Evolutionary conservation across 345 rosid genomes (phyloP), one percentile per base, ranked within the genome.

Genomic region (Citrus australasica): DNA sequence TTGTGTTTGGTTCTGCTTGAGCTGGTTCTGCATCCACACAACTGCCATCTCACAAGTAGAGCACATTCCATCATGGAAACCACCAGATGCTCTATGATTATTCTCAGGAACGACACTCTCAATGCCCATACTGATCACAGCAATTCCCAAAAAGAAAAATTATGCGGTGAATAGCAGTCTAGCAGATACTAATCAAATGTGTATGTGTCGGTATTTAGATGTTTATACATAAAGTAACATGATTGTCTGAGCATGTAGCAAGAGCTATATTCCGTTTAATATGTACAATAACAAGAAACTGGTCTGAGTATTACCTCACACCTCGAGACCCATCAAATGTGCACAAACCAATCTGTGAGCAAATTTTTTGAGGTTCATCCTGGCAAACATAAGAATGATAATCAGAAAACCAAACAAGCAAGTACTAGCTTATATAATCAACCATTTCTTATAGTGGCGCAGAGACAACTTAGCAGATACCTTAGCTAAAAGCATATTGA

Each of bases 271-370:
- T 58, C 13, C 9, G 11, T 16, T 33, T 14, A 73, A 71, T 11
- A 83, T 13, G 35, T 51, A 42, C n/a, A 61, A 73, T 6, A 65
- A 51, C 6, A 30, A 76, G 37, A 38, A 67, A 58, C 17, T 48
- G 21, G 33, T 62, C 13, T 9, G 42, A 56, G 38, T 60, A 79
- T 59, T 56, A 92, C 95, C 92, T 88, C 69, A 92, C 87, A 71
- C 90, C 90, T 55, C 32, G 83, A 35, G 81, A 71, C 19, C 93
- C 95, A 78, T 89, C 93, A 80, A 89, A 91, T 0, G 87, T 79
- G 71, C 95, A 91, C 74, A 90, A 78, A 71, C 90, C 93, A 76
- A 91, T 85, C 75, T 84, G 88, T 4, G 95, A 90, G 85, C 95
- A 91, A 33, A 88, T 79, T 75, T 85, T 87, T 73, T 71, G 55